Evolutionary conservation across 257 asterid genomes (phyloP).

Genomic region (Penstemon barbatus): DNA sequence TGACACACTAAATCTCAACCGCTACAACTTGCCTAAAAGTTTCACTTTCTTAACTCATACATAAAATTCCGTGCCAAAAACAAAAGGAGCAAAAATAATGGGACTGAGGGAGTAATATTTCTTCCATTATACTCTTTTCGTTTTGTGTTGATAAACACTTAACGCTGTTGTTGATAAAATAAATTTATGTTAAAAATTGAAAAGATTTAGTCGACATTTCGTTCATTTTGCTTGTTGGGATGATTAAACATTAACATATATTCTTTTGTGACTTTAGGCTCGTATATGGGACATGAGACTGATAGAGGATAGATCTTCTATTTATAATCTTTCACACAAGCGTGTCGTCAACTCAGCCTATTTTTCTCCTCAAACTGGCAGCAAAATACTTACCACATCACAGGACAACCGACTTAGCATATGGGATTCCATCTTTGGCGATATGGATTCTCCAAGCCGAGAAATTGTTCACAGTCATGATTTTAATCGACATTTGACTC

Average conservation of each 20-base stretch:
- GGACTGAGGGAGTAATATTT: too few relatives aligned
- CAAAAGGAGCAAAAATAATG: too few relatives aligned
- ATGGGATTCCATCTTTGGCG: conserved; percentile 95
- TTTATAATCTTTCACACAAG: conserved; percentile 68
- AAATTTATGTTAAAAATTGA: background rate
- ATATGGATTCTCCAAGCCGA: conserved; percentile 82
- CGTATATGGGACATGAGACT: conserved; percentile 94
- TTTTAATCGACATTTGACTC: conserved; percentile 86
- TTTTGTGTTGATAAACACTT: background rate
- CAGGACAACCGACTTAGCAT: conserved; percentile 90
- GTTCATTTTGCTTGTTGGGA: background rate
- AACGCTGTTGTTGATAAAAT: background rate
- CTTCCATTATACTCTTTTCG: background rate
- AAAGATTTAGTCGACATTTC: background rate
- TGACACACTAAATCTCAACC: too few relatives aligned
- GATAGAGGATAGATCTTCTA: conserved; percentile 74
- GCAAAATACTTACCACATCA: conserved; percentile 92
- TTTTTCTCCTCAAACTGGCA: conserved; percentile 87
- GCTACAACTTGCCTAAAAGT: too few relatives aligned
- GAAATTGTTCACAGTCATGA: conserved; percentile 98
- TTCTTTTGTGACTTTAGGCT: conserved; percentile 51
- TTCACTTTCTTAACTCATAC: too few relatives aligned
- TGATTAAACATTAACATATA: conserved; percentile 12
- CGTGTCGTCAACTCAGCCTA: conserved; percentile 96
- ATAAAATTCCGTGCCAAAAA: too few relatives aligned